Evolutionary conservation across 768 basidiomycete genomes (phyloP).

Genomic region (Naganishia randhawae): DNA sequence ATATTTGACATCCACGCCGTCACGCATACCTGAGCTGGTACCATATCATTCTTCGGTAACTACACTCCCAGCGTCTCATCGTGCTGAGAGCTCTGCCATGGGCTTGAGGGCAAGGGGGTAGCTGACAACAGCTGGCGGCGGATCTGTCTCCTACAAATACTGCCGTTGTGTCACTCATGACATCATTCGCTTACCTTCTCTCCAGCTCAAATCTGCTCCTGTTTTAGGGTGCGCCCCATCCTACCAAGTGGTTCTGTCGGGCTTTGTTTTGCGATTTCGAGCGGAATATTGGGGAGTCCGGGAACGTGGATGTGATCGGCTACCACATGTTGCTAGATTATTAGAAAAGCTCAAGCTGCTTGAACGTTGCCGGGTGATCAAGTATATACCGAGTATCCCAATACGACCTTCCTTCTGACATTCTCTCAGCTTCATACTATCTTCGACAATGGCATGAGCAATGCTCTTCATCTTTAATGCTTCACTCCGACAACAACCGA

Average conservation of each 20-base stretch:
- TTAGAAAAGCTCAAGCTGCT: background rate
- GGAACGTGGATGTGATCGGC: conserved; percentile 2
- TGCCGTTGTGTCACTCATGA: background rate
- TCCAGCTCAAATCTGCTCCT: too few relatives aligned
- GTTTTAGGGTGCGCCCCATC: background rate
- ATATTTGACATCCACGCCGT: too few relatives aligned
- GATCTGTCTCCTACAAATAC: too few relatives aligned
- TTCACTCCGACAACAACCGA: background rate
- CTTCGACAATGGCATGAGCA: background rate
- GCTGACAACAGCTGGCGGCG: too few relatives aligned
- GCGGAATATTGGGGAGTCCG: background rate
- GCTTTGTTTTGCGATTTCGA: background rate
- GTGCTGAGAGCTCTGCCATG: too few relatives aligned
- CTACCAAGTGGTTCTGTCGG: background rate
- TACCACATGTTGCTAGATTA: background rate
- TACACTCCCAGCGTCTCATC: too few relatives aligned
- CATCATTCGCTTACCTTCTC: too few relatives aligned
- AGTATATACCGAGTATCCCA: too few relatives aligned
- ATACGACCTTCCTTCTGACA: background rate
- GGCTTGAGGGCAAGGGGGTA: too few relatives aligned
- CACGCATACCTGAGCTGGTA: too few relatives aligned
- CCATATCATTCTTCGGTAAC: too few relatives aligned
- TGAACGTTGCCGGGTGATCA: too few relatives aligned
- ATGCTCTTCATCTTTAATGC: background rate
- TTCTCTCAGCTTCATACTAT: background rate